Base-by-base conservation (phyloP, 2,329 filamentous ascomycete genomes). In the Coniochaeta hoffmannii region DNA sequence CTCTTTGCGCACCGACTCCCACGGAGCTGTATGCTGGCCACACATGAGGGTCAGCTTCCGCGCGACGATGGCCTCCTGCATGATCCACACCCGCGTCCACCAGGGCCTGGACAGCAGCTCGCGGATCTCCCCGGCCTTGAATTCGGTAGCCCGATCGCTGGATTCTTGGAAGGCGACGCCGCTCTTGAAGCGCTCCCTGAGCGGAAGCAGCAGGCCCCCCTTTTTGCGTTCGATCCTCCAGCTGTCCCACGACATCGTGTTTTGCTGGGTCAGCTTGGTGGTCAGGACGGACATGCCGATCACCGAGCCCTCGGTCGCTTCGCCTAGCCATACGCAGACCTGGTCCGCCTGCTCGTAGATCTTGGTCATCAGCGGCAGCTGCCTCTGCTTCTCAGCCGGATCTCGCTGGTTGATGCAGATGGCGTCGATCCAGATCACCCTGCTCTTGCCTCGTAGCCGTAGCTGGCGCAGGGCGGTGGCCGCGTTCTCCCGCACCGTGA, bases 31-130 rank as follows among this genome's bases (percentile, higher is more conserved):
- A 56, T 57, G 54, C 12, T 17, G 34, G 2, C 60, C 60, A 41
- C 57, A 59, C 35, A 60, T 53, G 7, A 60, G 28, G 11, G 36
- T 17, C 1, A 58, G 34, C 5, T 57, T 59, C 28, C 38, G 28
- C 3, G 58, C 56, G 4, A 60, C 15, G 15, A 59, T 54, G 30
- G 56, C 59, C 38, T 62, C 61, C 54, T 62, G 59, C 11, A 62
- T 55, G 38, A 59, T 56, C 61, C 59, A 62, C 22, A 54, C 53
- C 2, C 61, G 56, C 3, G 30, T 53, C 57, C 58, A 62, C 59
- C 59, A 62, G 15, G 59, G 59, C 34, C 60, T 53, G 28, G 41
- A 50, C 15, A 62, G 53, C n/a, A 62, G 26, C 36, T 60, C 56
- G 14, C 57, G 52, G 46, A 60, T 54, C 46, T 60, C 59, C 24